These are phyloP conservation scores for Fusarium mundagurra DNA, from an alignment of 2,329 filamentous ascomycete species.

Conservation along the genomic window DNA sequence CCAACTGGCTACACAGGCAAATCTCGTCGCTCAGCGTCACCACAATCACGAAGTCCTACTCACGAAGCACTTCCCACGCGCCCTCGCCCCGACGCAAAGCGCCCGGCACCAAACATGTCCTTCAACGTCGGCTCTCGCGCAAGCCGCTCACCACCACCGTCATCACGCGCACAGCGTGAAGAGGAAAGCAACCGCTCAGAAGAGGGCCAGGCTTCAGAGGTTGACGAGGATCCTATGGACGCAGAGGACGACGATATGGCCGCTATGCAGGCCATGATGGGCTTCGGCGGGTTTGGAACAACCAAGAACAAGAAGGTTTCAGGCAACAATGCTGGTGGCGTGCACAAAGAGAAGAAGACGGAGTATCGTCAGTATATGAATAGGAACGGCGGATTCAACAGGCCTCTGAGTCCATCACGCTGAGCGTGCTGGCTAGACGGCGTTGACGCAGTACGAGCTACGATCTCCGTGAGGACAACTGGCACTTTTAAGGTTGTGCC, in stretches of 20 bases:
- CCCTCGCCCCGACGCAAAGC: conserved; percentile 40
- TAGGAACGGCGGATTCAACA: conserved; percentile 81
- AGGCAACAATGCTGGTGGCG: conserved; percentile 84
- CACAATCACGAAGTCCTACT: conserved; percentile 39
- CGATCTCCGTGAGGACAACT: background rate
- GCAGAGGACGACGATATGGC: conserved; percentile 72
- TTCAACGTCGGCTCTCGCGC: conserved; percentile 47
- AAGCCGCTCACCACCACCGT: conserved; percentile 37
- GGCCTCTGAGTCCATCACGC: conserved; percentile 72
- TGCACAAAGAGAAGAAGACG: conserved; percentile 92
- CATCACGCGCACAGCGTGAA: conserved; percentile 8
- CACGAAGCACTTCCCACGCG: conserved; percentile 49
- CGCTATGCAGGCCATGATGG: conserved; percentile 87
- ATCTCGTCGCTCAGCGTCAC: conserved; percentile 52
- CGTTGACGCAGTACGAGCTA: background rate
- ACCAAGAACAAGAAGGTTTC: conserved; percentile 90
- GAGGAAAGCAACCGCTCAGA: conserved; percentile 30
- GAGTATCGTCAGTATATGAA: conserved; percentile 99
- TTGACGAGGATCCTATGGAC: conserved; percentile 39
- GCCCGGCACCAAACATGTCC: conserved; percentile 45
- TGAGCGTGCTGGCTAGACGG: conserved; percentile 31
- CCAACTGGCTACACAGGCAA: conserved; percentile 34
- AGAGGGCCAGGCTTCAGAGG: conserved; percentile 17
- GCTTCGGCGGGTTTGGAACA: conserved; percentile 84
- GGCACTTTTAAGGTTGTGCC: background rate